Base-by-base conservation (phyloP, 2,329 filamentous ascomycete genomes). In the Nothophaeocryptopus gaeumannii region DNA sequence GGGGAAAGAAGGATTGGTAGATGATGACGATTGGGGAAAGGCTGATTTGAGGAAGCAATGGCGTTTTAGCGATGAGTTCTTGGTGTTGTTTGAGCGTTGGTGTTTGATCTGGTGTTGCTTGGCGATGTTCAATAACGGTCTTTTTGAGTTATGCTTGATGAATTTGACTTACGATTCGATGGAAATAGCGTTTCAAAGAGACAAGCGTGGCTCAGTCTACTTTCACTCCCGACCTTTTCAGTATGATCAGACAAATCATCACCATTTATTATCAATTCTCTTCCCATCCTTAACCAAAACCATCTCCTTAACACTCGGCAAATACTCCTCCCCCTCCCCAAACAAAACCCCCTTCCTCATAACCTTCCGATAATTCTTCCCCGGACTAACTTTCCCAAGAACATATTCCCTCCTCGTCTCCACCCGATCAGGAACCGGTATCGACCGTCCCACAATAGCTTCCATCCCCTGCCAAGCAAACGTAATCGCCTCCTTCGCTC, bases 381-480 rank as follows among this genome's bases (percentile, higher is more conserved):
- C 78, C 0, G 78, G 78, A 15, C 67, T 72, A 9, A 82, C 70
- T 57, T 81, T 81, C 3, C 80, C 80, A 4, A 82, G 70, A 1
- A 82, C 72, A 57, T 76, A 78, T 39, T 72, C 68, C 48, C 67
- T 64, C 29, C 74, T 67, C 15, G 77, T 79, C 66, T 82, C 78
- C 2, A 80, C 78, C 7, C 74, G 67, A n/a, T 67, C 68, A 2
- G 79, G 79, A 8, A 83, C 76, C 1, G 75, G 77, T 39, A 82
- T 78, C 26, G 72, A 74, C 12, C 80, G 71, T 7, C 78, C 79
- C 0, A 81, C 73, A 12, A 83, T 62, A 2, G 79, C 77, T 61
- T 83, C 79, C 74, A 84, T 78, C 2, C 75, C 80, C 64, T 82
- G 78, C 74, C 78, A 81, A 3, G 81, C 80, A 60, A 83, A 82